These are phyloP conservation scores for Melocanna baccifera DNA, from an alignment of 176 grass and related monocot genomes.

Conservation along the genomic window DNA sequence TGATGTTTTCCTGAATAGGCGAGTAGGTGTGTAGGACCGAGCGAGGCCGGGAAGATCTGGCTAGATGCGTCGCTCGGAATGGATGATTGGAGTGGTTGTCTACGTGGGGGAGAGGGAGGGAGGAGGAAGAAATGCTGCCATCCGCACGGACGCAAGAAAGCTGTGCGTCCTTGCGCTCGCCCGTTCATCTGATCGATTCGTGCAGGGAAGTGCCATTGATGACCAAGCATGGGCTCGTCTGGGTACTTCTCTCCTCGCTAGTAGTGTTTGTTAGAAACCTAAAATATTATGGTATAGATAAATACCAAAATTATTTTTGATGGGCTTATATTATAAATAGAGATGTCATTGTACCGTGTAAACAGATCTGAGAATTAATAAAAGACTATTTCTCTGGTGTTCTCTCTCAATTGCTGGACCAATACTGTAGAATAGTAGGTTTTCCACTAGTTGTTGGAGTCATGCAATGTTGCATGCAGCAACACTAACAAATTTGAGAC, in stretches of 20 bases:
- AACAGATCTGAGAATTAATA: no score
- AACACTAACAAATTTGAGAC: no score
- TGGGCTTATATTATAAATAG: no score
- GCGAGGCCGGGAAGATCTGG: not conserved
- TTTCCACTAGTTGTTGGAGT: no score
- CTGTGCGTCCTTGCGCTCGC: not conserved
- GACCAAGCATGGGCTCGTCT: slow-evolving; percentile 29
- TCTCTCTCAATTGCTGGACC: no score
- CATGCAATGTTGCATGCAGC: no score
- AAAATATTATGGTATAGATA: no score
- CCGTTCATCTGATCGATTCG: not conserved
- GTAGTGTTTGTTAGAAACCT: no score
- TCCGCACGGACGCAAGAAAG: slow-evolving; percentile 35
- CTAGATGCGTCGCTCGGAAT: not conserved
- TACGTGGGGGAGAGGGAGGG: not conserved
- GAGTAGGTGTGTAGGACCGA: not conserved
- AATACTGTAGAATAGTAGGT: no score
- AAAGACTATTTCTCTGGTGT: no score
- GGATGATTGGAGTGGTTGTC: not conserved
- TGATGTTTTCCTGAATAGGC: not conserved
- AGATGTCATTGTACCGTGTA: no score
- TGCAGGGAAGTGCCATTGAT: slow-evolving; percentile 22
- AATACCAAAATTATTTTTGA: no score
- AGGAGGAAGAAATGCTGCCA: not conserved
- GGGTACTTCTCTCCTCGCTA: not conserved